phyloP scores from a whole-genome alignment of 148 eudicot genomes.

The Camellia lanceoleosa region DNA sequence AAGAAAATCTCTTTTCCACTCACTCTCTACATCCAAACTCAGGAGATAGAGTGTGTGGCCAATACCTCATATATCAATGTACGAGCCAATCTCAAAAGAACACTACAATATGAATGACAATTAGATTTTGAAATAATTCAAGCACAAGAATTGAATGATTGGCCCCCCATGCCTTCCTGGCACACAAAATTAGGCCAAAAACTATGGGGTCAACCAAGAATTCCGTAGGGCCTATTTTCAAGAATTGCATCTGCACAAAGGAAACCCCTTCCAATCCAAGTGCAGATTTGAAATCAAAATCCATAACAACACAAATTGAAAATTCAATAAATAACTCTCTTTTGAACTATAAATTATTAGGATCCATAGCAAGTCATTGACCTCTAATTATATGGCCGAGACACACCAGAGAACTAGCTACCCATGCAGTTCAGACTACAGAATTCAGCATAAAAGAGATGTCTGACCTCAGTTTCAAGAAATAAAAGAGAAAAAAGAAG shows the following conservation, averaged over 20 bases:
- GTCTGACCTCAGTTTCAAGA: not conserved
- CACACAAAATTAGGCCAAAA: not conserved
- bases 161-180: not conserved
- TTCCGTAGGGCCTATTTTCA: not conserved
- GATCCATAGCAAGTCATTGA: not conserved
- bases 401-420: not conserved
- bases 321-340: not conserved
- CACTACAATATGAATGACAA: not conserved
- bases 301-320: not conserved
- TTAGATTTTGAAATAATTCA: not conserved
- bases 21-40: not conserved
- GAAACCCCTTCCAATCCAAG: not conserved
- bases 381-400: not conserved
- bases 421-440: not conserved
- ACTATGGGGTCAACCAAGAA: not conserved
- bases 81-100: not conserved
- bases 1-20: not conserved
- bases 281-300: not conserved
- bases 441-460: constrained; percentile 8
- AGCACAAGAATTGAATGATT: not conserved
- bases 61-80: not conserved
- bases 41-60: no score
- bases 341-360: not conserved
- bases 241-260: not conserved
- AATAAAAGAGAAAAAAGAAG: not conserved